A percentile compares a stretch with the other conserved stretches of the same genome.
Evolutionary conservation across 2,329 filamentous ascomycete species (phyloP).

Genomic region (Magnaporthiopsis incrustans): DNA sequence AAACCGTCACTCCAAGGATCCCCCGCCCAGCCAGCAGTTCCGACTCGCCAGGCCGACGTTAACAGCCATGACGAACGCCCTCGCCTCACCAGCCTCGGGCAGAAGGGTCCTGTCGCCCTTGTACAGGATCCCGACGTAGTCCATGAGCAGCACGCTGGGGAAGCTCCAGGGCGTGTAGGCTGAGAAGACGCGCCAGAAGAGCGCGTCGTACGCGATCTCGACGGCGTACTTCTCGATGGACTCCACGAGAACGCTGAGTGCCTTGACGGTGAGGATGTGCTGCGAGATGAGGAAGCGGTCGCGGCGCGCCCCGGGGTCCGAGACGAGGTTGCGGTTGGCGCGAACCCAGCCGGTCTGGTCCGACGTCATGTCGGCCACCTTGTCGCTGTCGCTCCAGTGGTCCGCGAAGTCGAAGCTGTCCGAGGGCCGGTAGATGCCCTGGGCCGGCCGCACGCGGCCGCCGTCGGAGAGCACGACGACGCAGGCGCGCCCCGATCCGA

Average conservation of each 20-base stretch:
- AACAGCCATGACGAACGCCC: conserved; percentile 8
- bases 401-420: conserved; percentile 19
- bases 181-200: conserved; percentile 25
- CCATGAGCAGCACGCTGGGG: conserved; percentile 14
- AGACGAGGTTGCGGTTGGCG: conserved; percentile 18
- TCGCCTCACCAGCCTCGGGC: conserved; percentile 2
- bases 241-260: conserved; percentile 17
- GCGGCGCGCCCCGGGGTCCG: conserved; percentile 15
- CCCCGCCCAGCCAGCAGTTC: conserved; percentile 7
- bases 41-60: conserved; percentile 8
- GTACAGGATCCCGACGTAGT: conserved; percentile 11
- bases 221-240: conserved; percentile 22
- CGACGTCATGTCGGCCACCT: conserved; percentile 6
- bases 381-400: conserved; percentile 21
- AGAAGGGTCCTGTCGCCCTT: conserved; percentile 4
- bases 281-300: conserved; percentile 21
- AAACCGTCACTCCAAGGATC: neutral
- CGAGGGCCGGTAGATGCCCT: conserved; percentile 22
- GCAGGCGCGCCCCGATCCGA: conserved; percentile 21
- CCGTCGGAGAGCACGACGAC: conserved; percentile 23
- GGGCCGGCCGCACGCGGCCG: conserved; percentile 17
- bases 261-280: conserved; percentile 23
- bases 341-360: conserved; percentile 12
- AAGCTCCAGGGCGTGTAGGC: conserved; percentile 14
- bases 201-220: conserved; percentile 23